Conservation (phyloP, 805 yeast genomes). For the Groenewaldozyma salmanticensis region DNA sequence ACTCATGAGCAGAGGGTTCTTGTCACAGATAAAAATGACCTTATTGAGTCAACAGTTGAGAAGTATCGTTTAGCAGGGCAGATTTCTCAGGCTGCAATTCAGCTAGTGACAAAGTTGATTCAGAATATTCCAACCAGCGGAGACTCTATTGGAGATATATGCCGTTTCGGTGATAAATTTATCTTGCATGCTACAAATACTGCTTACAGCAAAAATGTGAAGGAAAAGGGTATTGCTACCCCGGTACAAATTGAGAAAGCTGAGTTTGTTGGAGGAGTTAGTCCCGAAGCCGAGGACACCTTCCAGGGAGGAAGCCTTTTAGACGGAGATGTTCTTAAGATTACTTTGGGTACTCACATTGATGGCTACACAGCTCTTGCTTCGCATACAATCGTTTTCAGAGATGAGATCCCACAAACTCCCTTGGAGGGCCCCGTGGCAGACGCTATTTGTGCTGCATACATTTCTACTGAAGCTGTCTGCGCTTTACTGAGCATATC, state of each 20-base stretch:
- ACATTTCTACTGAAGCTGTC: constrained; percentile 83
- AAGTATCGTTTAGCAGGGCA: constrained; percentile 88
- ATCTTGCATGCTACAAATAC: constrained; percentile 48
- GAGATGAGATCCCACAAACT: constrained; percentile 43
- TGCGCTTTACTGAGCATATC: constrained; percentile 64
- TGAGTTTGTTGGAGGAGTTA: constrained; percentile 65
- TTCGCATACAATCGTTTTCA: constrained; percentile 76
- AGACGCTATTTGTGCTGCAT: constrained; percentile 82
- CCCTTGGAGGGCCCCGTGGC: constrained; percentile 81
- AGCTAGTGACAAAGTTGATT: constrained; percentile 37
- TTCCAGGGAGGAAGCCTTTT: constrained; percentile 37
- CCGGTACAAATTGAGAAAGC: constrained; percentile 88
- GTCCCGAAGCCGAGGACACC: constrained; percentile 54
- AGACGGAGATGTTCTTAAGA: constrained; percentile 79
- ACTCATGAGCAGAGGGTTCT: constrained; percentile 24
- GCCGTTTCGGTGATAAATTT: constrained; percentile 74
- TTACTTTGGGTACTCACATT: constrained; percentile 80
- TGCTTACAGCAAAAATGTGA: constrained; percentile 43
- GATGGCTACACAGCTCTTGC: constrained; percentile 89
- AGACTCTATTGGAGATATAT: constrained; percentile 44
- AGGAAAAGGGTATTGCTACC: constrained; percentile 82
- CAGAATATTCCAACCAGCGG: constrained; percentile 6
- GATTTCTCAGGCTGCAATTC: constrained; percentile 72
- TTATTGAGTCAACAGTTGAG: constrained; percentile 52
- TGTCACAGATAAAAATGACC: constrained; percentile 60